Base-by-base conservation (phyloP, 257 asterid genomes). In the Rehmannia glutinosa region DNA sequence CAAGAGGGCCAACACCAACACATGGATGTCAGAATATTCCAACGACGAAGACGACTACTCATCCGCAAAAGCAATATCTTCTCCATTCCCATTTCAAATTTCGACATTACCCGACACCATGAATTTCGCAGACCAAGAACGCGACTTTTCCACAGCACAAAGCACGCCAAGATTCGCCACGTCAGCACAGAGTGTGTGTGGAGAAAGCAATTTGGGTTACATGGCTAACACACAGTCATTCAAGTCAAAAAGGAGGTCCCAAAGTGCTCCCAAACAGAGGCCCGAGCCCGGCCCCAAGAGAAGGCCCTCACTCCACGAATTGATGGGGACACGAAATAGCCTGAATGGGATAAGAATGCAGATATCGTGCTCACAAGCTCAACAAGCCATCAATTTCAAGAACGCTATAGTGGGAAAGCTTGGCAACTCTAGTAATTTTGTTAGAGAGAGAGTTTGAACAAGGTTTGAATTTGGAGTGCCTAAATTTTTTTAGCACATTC, bases 191-290 rank as follows among this genome's bases (percentile, higher is more conserved):
- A 84, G 88, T 39, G 75, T 68, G 13, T 78, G 82, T 7, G 68
- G 15, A 13, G 88, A 78, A 13, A 69, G 77, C 68, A 42, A 71
- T 43, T 78, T 66, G 20, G 85, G 73, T 74, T 87, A 83, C 55
- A 86, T 88, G 96, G 89, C 80, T 28, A 82, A 80, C 20, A 83
- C 90, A 4, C 71, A 85, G 67, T 82, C 93, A 21, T 86, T 83
- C 69, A 82, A 73, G 61, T 89, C 85, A 0, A 86, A 81, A 54
- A 28, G 75, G 72, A 78, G 94, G 73, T 86, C 96, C n/a, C 84
- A 73, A 6, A 86, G 94, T 35, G 91, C 91, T 11, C 96, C 91
- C 1, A 88, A 80, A 58, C 91, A 70, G 36, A 75, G 96, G 64
- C 84, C 82, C 6, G 85, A 78, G 8, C 39, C 75, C 1, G 69